Evolutionary conservation across 2,329 filamentous ascomycete genomes (phyloP), one percentile per base, ranked within the genome.

Genomic region (Colletotrichum lentis): DNA sequence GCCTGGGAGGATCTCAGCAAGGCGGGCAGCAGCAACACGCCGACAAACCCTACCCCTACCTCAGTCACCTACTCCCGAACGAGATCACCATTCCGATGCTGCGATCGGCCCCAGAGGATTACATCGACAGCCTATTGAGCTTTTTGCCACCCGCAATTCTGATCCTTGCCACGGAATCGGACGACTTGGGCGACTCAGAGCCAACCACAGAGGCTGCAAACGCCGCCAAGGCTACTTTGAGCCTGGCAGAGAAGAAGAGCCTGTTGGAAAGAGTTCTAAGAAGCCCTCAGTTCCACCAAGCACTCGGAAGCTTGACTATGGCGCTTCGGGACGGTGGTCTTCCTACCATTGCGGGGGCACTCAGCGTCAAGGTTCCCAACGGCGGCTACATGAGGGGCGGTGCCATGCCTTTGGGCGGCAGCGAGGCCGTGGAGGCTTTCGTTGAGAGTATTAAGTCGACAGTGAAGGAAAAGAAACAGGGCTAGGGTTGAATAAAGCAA

Each of bases 241-340:
- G 87, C 62, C 77, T 90, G 8, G 85, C 85, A 3, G 90, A 96
- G 76, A 98, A 98, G 83, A 93, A 91, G 75, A 84, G 86, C 24
- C 86, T 98, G 14, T 80, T 99, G 50, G 90, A 89, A 77, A 91
- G 90, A 75, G 94, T 98, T 8, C 81, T 98, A 16, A 88, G 92
- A 71, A 96, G 92, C 72, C 95, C 96, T 20, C 96, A 99, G 76
- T 94, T 99, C 75, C 88, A 89, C 69, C 96, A 98, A 78, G 95
- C 93, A 72, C 80, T 97, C 46, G 88, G 89, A 0, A 96, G 91
- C 76, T 81, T 99, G 73, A 97, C 94, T 0, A 89, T 94, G 79
- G 96, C 96, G 14, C 83, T 99, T 63, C 86, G 94, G 65, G 95
- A 98, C 73, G 96, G 96, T 14, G 96, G 95, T 0, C 80, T 99